Evolutionary conservation across 768 basidiomycete species (phyloP), one percentile per base, ranked within the genome.

Genomic region (Gymnopilus dilepis): DNA sequence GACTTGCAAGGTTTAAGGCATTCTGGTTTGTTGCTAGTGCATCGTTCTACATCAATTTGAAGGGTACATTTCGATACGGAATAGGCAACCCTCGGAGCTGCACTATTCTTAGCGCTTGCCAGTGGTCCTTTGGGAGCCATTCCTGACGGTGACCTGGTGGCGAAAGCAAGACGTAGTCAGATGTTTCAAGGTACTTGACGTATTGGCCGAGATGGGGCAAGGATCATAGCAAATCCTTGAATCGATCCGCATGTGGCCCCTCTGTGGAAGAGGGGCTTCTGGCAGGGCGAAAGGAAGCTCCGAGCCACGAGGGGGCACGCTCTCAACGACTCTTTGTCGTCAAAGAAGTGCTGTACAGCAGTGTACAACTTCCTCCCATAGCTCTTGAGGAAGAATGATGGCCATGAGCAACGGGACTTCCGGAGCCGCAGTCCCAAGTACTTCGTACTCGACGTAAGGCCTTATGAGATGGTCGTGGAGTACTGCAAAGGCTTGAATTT

Each of bases 91-190:
- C 61, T 33, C 31, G n/a, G 15, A 50, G 48, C 21, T 22, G 24
- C 15, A 24, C 15, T 19, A 34, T 31, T 24, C 24, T 55, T 33
- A 62, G 31, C 33, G 24, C 24, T 26, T 21, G n/a, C n/a, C n/a
- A n/a, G n/a, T n/a, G 24, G 26, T 47, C 43, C 43, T 47, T 47
- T 47, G 43, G 15, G 8, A 47, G 43, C 53, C 21, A 62, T 41
- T 43, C 58, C 58, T 28, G 41, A 19, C 52, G 55, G 6, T 52
- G 9, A 8, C 22, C 1, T 15, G 8, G 24, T 2, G 15, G 17
- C 3, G 40, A 6, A 30, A 37, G 9, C 28, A 17, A 54, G 5
- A 9, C 5, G 22, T 21, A n/a, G 21, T 30, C 11, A 22, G 15
- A 37, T 52, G 37, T 24, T 52, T 50, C 24, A 19, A 52, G 34